Conservation (phyloP, 169 alveolate species). For the Eimeria sp. region DNA sequence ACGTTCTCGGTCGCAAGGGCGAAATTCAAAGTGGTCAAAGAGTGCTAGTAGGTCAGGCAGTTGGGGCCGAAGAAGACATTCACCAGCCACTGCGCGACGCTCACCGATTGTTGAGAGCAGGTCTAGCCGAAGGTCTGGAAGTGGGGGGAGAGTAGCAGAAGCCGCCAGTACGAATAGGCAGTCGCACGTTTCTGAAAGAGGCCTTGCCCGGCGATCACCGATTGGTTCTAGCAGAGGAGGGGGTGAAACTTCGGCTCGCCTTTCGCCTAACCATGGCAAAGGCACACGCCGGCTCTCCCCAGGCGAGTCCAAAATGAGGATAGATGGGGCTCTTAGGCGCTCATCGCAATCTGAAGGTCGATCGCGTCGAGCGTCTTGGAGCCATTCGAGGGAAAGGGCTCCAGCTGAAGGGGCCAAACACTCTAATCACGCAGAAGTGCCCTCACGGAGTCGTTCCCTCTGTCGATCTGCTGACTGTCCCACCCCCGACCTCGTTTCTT, state of each 20-base stretch:
- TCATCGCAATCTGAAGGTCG: neutral
- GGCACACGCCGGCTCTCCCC: neutral
- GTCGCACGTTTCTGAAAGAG: neutral
- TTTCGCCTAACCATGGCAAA: conserved; percentile 7
- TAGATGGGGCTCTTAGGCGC: conserved; percentile 30
- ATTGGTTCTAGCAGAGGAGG: neutral
- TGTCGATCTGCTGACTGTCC: conserved; percentile 75
- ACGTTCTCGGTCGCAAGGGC: conserved; percentile 16
- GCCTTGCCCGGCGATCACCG: neutral
- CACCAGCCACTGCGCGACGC: conserved; percentile 4
- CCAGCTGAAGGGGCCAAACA: neutral
- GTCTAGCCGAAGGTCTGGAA: conserved; percentile 51
- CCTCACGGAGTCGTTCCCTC: neutral
- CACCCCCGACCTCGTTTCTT: conserved; percentile 70
- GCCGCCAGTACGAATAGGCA: conserved; percentile 15
- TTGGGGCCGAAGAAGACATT: neutral
- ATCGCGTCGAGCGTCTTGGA: neutral
- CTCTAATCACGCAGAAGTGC: conserved; percentile 4
- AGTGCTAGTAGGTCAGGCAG: conserved; percentile 68
- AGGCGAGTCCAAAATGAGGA: conserved; percentile 32
- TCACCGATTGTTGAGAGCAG: conserved; percentile 4
- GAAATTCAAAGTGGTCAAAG: conserved; percentile 44
- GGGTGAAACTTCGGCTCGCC: neutral
- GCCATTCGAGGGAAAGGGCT: conserved; percentile 14
- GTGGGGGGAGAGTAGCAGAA: conserved; percentile 2